A percentile compares a stretch with the other conserved stretches of the same genome.
Evolutionary conservation across 2,329 filamentous ascomycete genomes (phyloP).

Genomic region (Pestalotiopsis sp.): DNA sequence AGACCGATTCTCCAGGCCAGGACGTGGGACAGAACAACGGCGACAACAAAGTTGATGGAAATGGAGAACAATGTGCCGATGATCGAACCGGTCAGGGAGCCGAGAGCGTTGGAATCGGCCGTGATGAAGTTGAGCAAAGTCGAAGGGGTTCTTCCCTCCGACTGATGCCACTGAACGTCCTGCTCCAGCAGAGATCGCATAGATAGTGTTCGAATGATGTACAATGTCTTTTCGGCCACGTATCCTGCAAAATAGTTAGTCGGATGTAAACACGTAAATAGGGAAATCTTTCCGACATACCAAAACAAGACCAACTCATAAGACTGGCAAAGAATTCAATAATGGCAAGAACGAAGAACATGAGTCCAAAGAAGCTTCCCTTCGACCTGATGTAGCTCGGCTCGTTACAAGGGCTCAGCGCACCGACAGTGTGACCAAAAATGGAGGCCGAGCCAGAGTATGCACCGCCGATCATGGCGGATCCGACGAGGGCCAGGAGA

Average conservation of each 20-base stretch:
- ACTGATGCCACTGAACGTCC: conserved; percentile 72
- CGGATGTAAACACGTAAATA: background rate
- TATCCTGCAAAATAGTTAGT: conserved; percentile 31
- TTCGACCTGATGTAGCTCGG: conserved; percentile 36
- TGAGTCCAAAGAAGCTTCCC: conserved; percentile 40
- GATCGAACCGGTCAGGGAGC: conserved; percentile 70
- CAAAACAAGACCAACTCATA: conserved; percentile 55
- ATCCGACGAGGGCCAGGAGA: conserved; percentile 42
- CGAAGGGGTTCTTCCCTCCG: conserved; percentile 62
- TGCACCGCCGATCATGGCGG: conserved; percentile 57
- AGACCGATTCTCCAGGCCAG: conserved; percentile 78
- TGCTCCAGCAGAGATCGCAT: conserved; percentile 68
- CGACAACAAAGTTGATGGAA: conserved; percentile 67
- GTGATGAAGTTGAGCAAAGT: conserved; percentile 69
- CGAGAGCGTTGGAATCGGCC: conserved; percentile 67
- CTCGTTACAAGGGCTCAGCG: conserved; percentile 52
- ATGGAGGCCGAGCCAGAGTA: conserved; percentile 58
- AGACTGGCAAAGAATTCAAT: conserved; percentile 64
- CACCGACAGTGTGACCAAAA: conserved; percentile 53
- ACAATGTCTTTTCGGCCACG: conserved; percentile 66
- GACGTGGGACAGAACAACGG: conserved; percentile 70
- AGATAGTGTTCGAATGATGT: conserved; percentile 63
- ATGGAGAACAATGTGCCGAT: conserved; percentile 72
- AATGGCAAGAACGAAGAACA: conserved; percentile 53
- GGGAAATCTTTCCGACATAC: background rate